phyloP scores from a whole-genome alignment of 345 rosid species.

The Aurinia saxatilis region DNA sequence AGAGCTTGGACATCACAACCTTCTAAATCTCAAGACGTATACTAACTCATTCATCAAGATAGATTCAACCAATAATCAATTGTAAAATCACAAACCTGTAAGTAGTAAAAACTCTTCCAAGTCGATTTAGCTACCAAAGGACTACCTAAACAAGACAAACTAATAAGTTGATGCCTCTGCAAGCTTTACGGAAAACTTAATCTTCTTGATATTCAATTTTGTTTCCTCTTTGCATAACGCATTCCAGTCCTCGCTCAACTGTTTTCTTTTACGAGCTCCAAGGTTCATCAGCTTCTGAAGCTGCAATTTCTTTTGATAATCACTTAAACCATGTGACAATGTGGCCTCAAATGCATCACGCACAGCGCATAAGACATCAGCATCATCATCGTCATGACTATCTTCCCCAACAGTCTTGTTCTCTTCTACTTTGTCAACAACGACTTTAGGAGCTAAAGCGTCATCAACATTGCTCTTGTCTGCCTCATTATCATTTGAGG shows the following conservation, averaged over 20 bases:
- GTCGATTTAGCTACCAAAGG: no score
- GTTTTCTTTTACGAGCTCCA: neutral
- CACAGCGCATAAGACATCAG: neutral
- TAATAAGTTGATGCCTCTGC: slow-evolving; percentile 4
- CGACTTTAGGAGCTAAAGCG: neutral
- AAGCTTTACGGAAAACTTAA: slow-evolving; percentile 5
- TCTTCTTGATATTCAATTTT: slow-evolving; percentile 2
- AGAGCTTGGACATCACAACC: no score
- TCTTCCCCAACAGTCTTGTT: slow-evolving; percentile 6
- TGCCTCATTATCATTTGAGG: neutral
- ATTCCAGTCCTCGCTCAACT: slow-evolving; percentile 18
- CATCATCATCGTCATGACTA: neutral
- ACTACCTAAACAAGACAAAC: no score
- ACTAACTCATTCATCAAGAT: no score
- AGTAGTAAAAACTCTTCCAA: no score
- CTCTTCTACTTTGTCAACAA: neutral
- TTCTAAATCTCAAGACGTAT: no score
- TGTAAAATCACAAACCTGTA: no score
- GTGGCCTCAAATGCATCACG: slow-evolving; percentile 19
- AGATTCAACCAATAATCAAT: no score
- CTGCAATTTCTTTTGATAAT: slow-evolving; percentile 8
- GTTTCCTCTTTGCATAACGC: neutral
- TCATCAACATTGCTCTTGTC: neutral
- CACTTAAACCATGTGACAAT: slow-evolving; percentile 1
- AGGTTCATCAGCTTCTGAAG: slow-evolving; percentile 9